These are phyloP conservation scores for Sophora flavescens DNA, from an alignment of 306 rosid genomes.

Conservation along the genomic window DNA sequence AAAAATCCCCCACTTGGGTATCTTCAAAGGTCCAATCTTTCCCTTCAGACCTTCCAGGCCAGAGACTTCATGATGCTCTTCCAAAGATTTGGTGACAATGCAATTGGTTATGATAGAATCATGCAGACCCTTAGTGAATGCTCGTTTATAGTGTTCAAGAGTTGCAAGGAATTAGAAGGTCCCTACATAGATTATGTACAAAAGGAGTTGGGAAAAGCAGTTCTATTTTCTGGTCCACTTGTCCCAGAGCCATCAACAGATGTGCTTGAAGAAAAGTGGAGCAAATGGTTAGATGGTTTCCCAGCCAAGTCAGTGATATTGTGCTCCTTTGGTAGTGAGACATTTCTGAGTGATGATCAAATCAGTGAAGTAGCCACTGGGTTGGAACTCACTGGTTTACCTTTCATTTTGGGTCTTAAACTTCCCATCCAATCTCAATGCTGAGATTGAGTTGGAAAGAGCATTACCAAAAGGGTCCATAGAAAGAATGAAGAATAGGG, in stretches of 20 bases:
- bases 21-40: conserved; percentile 35
- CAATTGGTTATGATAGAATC: conserved; percentile 50
- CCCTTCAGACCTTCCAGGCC: conserved; percentile 54
- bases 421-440: conserved; percentile 44
- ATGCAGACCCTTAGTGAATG: conserved; percentile 46
- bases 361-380: conserved; percentile 57
- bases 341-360: conserved; percentile 54
- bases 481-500: conserved; percentile 57
- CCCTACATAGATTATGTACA: conserved; percentile 51
- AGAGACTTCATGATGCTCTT: conserved; percentile 48
- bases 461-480: conserved; percentile 51
- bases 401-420: conserved; percentile 58
- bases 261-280: conserved; percentile 50
- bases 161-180: conserved; percentile 57
- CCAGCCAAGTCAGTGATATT: conserved; percentile 45
- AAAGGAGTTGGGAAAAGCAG: conserved; percentile 37
- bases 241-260: conserved; percentile 52
- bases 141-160: conserved; percentile 40
- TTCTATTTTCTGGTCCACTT: conserved; percentile 54
- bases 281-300: conserved; percentile 49
- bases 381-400: conserved; percentile 53
- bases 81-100: conserved; percentile 33
- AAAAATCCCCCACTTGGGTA: conserved; percentile 50
- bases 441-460: conserved; percentile 42
- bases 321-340: conserved; percentile 70